These are phyloP conservation scores for Xylona heveae DNA, from an alignment of 495 filamentous ascomycete genomes.

Conservation along the genomic window DNA sequence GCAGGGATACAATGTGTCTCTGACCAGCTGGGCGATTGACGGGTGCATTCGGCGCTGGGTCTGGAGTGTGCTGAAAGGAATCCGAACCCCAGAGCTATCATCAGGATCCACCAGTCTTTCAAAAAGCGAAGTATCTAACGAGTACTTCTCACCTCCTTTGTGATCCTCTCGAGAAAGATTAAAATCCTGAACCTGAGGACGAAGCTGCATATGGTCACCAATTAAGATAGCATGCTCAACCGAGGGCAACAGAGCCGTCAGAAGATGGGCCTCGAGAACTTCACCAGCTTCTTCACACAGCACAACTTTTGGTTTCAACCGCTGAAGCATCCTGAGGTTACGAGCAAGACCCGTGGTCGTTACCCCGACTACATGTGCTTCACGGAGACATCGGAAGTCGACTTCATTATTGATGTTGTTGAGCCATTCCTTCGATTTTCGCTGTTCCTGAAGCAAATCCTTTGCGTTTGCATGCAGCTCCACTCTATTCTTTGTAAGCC, in stretches of 20 bases:
- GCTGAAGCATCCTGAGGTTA: slow-evolving; percentile 37
- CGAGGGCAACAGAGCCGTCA: slow-evolving; percentile 45
- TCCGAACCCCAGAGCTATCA: slow-evolving; percentile 5
- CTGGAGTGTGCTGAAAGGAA: slow-evolving; percentile 37
- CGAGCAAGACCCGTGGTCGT: slow-evolving; percentile 57
- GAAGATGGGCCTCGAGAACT: slow-evolving; percentile 47
- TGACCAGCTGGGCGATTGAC: slow-evolving; percentile 35
- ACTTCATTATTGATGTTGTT: slow-evolving; percentile 24
- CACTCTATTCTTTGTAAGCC: slow-evolving; percentile 22
- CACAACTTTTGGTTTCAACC: slow-evolving; percentile 41
- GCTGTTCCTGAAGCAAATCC: slow-evolving; percentile 13
- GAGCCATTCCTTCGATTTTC: slow-evolving; percentile 12
- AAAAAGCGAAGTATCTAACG: slow-evolving; percentile 45
- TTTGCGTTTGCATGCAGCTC: slow-evolving; percentile 16
- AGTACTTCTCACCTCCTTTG: slow-evolving; percentile 27
- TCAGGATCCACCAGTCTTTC: slow-evolving; percentile 38
- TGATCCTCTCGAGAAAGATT: slow-evolving; percentile 37
- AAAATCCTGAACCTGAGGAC: slow-evolving; percentile 47
- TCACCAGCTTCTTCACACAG: slow-evolving; percentile 64
- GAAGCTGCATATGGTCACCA: slow-evolving; percentile 55
- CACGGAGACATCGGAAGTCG: slow-evolving; percentile 26
- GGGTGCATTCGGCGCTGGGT: slow-evolving; percentile 66
- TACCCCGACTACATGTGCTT: slow-evolving; percentile 45
- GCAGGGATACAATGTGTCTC: slow-evolving; percentile 39
- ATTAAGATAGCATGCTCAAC: slow-evolving; percentile 58